Evolutionary conservation across 345 rosid species (phyloP), one percentile per base, ranked within the genome.

Genomic region (Luvunga scandens): DNA sequence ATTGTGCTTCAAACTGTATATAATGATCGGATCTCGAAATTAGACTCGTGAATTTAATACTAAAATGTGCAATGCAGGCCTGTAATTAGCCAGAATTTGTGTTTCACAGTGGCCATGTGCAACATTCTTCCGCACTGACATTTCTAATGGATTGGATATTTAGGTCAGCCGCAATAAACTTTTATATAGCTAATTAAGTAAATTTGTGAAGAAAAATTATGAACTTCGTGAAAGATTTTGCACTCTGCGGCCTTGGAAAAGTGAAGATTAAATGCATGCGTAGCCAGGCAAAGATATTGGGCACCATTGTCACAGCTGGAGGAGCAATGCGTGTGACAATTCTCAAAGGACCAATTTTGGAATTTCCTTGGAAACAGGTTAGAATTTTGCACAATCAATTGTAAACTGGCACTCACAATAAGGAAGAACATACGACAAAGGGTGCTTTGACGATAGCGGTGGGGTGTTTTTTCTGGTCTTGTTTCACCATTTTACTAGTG

Each of bases 91-190:
- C 87, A 85, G 38, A 86, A 90, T 84, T 36, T 87, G 56, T 89
- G 83, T 77, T 89, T 84, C 79, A 87, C 95, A 12, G 86, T 91
- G 10, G 92, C 95, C 60, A 83, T 89, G 76, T 77, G 85, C 80
- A 92, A 92, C 71, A 80, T 88, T 79, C 91, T 92, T 80, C 97
- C 97, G 92, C 94, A 8, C 73, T 92, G 42, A 87, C 97, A 61
- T 92, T 92, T 56, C 31, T 87, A 16, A 81, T 90, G 85, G 97
- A 93, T 36, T 92, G 89, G 80, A 74, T 92, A 2, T 85, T 83
- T 70, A 72, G 88, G 96, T 91, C 50, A 42, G 50, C 50, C 4
- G 16, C 76, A 82, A 2, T 31, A 19, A 28, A 14, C 8, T 28
- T 55, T 25, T 68, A 0, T n/a, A 8, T 66, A 0, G 21, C 42